Evolutionary conservation across 441 rosid genomes (phyloP).

Genomic region (Metrosideros polymorpha): DNA sequence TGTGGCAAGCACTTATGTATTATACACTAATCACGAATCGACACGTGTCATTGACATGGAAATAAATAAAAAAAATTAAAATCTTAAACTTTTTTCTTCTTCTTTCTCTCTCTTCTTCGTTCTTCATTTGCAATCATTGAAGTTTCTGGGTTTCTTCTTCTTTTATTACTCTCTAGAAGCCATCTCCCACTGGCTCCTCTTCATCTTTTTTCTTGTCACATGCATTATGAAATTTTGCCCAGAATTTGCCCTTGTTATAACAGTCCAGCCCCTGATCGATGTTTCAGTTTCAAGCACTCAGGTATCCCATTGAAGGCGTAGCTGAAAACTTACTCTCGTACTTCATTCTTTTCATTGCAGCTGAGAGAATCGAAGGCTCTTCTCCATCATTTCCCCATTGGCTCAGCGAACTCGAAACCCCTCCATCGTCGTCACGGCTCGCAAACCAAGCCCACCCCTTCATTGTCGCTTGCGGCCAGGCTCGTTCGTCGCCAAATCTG

Average conservation of each 20-base stretch:
- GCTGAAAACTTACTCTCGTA: slow-evolving; percentile 57
- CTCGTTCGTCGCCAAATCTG: too few species aligned
- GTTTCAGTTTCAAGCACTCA: slow-evolving; percentile 35
- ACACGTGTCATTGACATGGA: too few species aligned
- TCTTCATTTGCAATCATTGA: too few species aligned
- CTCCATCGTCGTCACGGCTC: not conserved
- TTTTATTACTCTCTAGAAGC: not conserved
- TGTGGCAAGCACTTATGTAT: too few species aligned
- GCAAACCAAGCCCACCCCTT: too few species aligned
- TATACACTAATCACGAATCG: too few species aligned
- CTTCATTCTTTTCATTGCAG: slow-evolving; percentile 44
- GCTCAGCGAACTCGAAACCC: slow-evolving; percentile 33
- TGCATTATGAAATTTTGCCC: slow-evolving; percentile 20
- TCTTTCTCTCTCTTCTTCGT: too few species aligned
- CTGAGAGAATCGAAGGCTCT: slow-evolving; percentile 33
- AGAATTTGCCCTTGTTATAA: slow-evolving; percentile 10
- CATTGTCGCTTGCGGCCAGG: too few species aligned
- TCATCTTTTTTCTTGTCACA: slow-evolving; percentile 18
- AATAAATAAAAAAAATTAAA: too few species aligned
- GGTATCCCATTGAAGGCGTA: slow-evolving; percentile 55
- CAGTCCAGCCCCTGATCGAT: slow-evolving; percentile 19
- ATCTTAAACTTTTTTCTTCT: too few species aligned
- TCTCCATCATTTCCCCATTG: slow-evolving; percentile 26
- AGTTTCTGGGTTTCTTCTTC: not conserved
- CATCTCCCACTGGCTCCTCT: slow-evolving; percentile 9